Evolutionary conservation across 495 filamentous ascomycete species (phyloP).

Genomic region (Geopyxis carbonaria): DNA sequence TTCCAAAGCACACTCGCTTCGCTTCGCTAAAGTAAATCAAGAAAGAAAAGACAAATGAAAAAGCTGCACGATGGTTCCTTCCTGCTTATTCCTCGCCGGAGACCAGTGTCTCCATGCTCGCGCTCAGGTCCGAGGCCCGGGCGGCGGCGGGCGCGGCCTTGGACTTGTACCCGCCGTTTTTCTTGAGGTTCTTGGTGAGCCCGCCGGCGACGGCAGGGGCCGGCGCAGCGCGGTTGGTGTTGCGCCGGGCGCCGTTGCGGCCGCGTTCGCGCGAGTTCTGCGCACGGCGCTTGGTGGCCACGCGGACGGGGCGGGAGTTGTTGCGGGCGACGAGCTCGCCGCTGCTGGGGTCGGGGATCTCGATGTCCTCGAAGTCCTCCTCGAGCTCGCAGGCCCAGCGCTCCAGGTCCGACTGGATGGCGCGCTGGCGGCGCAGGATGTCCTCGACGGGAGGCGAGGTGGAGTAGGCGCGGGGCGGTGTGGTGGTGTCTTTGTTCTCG

Average conservation of each 20-base stretch:
- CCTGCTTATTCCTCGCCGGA: conserved; percentile 20
- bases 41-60: conserved; percentile 3
- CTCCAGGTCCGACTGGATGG: conserved; percentile 1
- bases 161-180: not conserved
- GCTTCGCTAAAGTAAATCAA: not conserved
- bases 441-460: conserved; percentile 18
- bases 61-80: conserved; percentile 6
- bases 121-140: conserved; percentile 21
- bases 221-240: not conserved
- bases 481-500: conserved; percentile 24
- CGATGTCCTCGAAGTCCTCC: conserved; percentile 1
- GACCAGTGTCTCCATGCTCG: conserved; percentile 24
- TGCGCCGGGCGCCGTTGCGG: not conserved
- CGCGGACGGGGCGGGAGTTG: conserved; percentile 6
- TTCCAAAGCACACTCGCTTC: conserved; percentile 3
- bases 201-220: not conserved
- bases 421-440: not conserved
- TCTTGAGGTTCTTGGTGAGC: not conserved
- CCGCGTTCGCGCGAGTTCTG: not conserved
- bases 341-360: not conserved
- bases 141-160: not conserved
- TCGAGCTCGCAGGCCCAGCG: conserved; percentile 1
- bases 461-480: conserved; percentile 19
- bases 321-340: not conserved
- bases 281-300: conserved; percentile 15